A percentile compares a stretch with the other conserved stretches of the same genome.
Conservation (phyloP, 139 green algal species). For the Tetradesmus obliquus region DNA sequence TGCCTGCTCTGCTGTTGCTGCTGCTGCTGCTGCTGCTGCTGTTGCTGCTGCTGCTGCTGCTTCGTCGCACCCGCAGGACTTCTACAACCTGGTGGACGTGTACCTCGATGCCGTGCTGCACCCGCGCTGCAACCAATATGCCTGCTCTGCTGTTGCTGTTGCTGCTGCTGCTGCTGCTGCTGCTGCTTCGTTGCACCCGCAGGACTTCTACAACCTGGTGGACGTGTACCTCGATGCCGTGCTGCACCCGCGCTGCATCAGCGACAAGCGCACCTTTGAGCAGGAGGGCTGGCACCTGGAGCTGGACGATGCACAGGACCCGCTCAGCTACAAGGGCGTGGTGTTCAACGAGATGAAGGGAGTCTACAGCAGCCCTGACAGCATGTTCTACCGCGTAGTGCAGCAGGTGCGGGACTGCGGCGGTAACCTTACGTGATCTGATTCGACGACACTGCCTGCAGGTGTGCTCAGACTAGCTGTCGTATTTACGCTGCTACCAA, state of each 20-base stretch:
- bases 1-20: not conserved
- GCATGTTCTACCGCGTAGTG: conserved; percentile 80
- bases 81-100: conserved; percentile 83
- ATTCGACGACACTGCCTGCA: not conserved
- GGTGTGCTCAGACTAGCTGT: not conserved
- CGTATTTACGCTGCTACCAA: not conserved
- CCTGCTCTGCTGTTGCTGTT: not conserved
- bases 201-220: conserved; percentile 99
- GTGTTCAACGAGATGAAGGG: conserved; percentile 99
- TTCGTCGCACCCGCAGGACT: conserved; percentile 86
- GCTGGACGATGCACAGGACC: conserved; percentile 76
- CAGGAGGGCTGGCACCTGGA: conserved; percentile 93
- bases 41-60: not conserved
- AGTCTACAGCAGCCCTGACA: conserved; percentile 97
- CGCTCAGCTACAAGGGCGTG: conserved; percentile 94
- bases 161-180: not conserved
- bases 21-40: not conserved
- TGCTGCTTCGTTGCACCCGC: conserved; percentile 78
- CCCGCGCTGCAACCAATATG: not conserved
- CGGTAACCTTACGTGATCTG: not conserved
- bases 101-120: conserved; percentile 97
- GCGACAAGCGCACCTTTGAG: conserved; percentile 90
- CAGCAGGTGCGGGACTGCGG: conserved; percentile 69
- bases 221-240: conserved; percentile 99
- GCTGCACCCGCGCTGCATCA: conserved; percentile 92